phyloP scores from a whole-genome alignment of 495 filamentous ascomycete species.

The Patellaria atrata region DNA sequence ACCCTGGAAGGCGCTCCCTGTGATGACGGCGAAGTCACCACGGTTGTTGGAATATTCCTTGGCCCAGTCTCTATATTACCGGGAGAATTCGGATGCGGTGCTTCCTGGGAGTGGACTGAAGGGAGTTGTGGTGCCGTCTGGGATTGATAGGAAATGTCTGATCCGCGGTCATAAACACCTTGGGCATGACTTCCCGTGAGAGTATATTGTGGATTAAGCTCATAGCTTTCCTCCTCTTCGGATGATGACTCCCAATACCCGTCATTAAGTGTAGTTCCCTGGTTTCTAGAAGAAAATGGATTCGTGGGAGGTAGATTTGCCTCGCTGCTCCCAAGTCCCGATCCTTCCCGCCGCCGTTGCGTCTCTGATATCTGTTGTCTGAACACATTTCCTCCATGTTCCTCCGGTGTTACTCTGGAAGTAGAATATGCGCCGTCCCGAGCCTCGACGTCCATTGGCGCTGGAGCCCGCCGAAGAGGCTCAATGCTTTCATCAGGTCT shows the following conservation, averaged over 20 bases:
- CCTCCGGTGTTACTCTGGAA: conserved; percentile 11
- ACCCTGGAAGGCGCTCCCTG: too few species aligned
- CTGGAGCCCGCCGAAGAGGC: conserved; percentile 4
- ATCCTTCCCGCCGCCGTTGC: conserved; percentile 13
- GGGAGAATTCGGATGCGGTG: too few species aligned
- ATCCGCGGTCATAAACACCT: conserved; percentile 12
- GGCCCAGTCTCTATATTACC: too few species aligned
- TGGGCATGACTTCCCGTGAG: conserved; percentile 11
- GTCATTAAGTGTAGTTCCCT: conserved; percentile 3
- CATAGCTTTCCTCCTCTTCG: conserved; percentile 19
- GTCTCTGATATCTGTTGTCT: conserved; percentile 18
- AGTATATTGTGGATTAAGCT: conserved; percentile 19
- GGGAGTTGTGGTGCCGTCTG: too few species aligned
- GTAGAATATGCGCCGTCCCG: conserved; percentile 4
- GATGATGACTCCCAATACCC: conserved; percentile 19
- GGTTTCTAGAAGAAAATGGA: conserved; percentile 7
- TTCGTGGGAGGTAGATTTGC: conserved; percentile 9
- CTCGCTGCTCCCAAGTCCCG: background rate
- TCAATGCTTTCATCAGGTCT: conserved; percentile 10
- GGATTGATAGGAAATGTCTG: too few species aligned
- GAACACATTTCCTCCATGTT: conserved; percentile 20
- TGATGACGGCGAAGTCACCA: too few species aligned
- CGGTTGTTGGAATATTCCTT: too few species aligned
- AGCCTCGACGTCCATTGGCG: conserved; percentile 14
- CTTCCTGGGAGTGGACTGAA: too few species aligned